Base-by-base conservation (phyloP, 2,329 filamentous ascomycete genomes). In the Epichloe typhina region DNA sequence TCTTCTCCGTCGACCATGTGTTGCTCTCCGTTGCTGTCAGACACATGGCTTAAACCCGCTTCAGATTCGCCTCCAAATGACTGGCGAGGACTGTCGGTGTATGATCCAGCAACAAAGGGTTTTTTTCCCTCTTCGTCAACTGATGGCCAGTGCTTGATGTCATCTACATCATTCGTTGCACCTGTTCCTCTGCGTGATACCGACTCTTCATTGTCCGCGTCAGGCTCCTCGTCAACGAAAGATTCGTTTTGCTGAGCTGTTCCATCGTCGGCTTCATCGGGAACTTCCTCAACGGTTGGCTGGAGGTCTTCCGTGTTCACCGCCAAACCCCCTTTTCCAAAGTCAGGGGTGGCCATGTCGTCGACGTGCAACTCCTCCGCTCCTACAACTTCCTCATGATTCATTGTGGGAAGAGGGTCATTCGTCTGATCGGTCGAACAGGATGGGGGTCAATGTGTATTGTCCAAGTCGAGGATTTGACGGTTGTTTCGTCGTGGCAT, bases 391-490 rank as follows among this genome's bases (percentile, higher is more conserved):
- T 57, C 47, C 15, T 44, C 46, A 39, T 40, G 45, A 12, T 52
- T 47, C 52, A 52, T 54, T 5, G 31, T 46, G 15, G 35, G 17
- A 11, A 26, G 37, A 11, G 33, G 54, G 50, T 47, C 59, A 47
- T 51, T 13, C 42, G 56, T 21, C 54, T 55, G 45, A 54, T 61
- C 64, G 58, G 62, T 69, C 50, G 69, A 45, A 57, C 70, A 74
- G 50, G 69, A 73, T 42, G 62, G 62, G 62, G 60, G 58, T 77
- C 73, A 58, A 73, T 64, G 65, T 72, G 70, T 19, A 56, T 72
- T 75, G 8, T 72, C 62, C 54, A 76, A 74, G 55, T 75, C 67
- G 56, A 65, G 57, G 53, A 72, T 66, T 50, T 60, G 56, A 46
- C 54, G 57, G 54, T 56, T 60, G 17, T 57, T 59, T 40, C 59